phyloP scores from a whole-genome alignment of 2,329 filamentous ascomycete species.

The Aspergillus versicolor region DNA sequence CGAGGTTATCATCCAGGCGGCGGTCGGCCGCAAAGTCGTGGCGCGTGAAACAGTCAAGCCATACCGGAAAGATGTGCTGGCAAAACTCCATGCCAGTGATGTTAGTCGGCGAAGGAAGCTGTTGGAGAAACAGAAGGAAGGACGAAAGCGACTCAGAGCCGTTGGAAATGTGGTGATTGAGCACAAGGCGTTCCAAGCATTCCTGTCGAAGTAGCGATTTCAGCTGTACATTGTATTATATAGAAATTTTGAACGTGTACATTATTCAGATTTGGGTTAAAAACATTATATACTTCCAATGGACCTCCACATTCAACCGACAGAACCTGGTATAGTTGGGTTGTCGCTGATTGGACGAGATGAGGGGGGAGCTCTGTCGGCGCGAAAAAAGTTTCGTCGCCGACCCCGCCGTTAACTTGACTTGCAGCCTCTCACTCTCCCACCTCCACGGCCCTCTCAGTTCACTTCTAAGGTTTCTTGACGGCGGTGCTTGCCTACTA shows the following conservation, averaged over 20 bases:
- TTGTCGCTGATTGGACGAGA: constrained; percentile 19
- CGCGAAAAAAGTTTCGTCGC: constrained; percentile 26
- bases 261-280: not conserved
- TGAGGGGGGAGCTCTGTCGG: constrained; percentile 15
- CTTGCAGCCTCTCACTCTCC: constrained; percentile 19
- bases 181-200: constrained; percentile 91
- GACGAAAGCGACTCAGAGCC: constrained; percentile 76
- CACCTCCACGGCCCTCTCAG: constrained; percentile 3
- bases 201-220: constrained; percentile 69
- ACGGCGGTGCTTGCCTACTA: not conserved
- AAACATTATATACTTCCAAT: not conserved
- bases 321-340: not conserved
- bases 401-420: constrained; percentile 24
- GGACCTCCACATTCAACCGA: not conserved
- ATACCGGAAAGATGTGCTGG: constrained; percentile 90
- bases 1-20: constrained; percentile 92
- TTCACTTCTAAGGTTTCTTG: not conserved
- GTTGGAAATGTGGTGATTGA: constrained; percentile 92
- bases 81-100: constrained; percentile 90
- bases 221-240: constrained; percentile 2
- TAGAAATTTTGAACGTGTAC: not conserved
- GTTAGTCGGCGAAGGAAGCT: constrained; percentile 79
- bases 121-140: constrained; percentile 95
- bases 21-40: constrained; percentile 76
- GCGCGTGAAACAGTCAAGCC: constrained; percentile 95